Percentiles rank a stretch among this genome's conserved stretches.
phyloP scores from a whole-genome alignment of 108 stramenopile species.

The Mayamaea pseudoterrestris region DNA sequence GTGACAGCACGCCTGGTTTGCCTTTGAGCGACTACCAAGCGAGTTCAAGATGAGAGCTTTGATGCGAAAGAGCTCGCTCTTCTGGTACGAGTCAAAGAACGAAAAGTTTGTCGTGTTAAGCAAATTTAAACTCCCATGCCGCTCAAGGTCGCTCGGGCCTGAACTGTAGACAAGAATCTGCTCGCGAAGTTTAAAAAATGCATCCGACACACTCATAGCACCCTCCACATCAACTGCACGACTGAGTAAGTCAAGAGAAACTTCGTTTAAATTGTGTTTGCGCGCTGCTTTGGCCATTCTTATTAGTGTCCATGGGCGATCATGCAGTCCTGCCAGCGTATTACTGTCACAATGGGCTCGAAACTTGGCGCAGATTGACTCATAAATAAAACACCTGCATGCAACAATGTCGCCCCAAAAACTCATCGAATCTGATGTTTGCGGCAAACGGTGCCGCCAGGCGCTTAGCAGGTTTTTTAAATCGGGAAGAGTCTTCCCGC shows the following conservation, averaged over 20 bases:
- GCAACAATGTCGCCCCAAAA: conserved; percentile 86
- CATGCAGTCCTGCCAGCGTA: conserved; percentile 80
- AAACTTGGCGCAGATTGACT: no score
- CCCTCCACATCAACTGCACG: conserved; percentile 41
- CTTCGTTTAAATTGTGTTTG: conserved; percentile 73
- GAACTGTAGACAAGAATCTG: conserved; percentile 74
- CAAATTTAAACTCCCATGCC: conserved; percentile 81
- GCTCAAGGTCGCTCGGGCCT: conserved; percentile 40
- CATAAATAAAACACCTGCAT: no score
- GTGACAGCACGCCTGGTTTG: conserved; percentile 86
- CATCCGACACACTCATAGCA: conserved; percentile 81
- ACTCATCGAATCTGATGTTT: conserved; percentile 68
- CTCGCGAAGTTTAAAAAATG: conserved; percentile 85
- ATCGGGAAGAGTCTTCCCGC: conserved; percentile 69
- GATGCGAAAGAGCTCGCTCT: conserved; percentile 84
- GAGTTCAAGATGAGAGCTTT: conserved; percentile 75
- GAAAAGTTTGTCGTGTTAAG: conserved; percentile 91
- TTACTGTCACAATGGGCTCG: conserved; percentile 69
- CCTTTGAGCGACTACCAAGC: conserved; percentile 59
- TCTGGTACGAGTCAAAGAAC: conserved; percentile 79
- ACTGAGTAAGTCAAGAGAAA: conserved; percentile 42
- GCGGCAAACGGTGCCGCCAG: conserved; percentile 90
- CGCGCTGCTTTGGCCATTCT: conserved; percentile 75
- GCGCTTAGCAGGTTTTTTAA: conserved; percentile 77
- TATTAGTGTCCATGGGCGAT: conserved; percentile 86